phyloP scores from a whole-genome alignment of 495 filamentous ascomycete species.

The Thermothielavioides terrestris region DNA sequence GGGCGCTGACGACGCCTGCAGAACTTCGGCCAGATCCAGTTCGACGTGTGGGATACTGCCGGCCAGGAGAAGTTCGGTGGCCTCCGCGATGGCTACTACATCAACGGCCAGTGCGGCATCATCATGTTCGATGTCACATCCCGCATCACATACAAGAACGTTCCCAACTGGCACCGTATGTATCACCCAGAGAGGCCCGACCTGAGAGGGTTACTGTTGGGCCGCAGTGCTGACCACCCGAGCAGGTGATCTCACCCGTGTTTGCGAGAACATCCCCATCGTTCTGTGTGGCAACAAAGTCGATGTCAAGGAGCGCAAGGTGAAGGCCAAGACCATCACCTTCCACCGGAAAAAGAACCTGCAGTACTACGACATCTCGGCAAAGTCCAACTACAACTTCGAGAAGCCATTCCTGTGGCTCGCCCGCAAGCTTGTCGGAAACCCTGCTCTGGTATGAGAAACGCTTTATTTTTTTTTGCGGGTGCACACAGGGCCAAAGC shows the following conservation, averaged over 20 bases:
- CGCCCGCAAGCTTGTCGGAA: constrained; percentile 95
- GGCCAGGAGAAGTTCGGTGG: constrained; percentile 99
- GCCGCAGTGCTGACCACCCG: constrained; percentile 13
- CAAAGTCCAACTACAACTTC: constrained; percentile 99
- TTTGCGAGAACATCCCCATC: constrained; percentile 99
- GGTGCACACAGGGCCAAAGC: background rate
- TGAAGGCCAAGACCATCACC: constrained; percentile 99
- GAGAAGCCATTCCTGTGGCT: constrained; percentile 99
- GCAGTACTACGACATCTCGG: constrained; percentile 99
- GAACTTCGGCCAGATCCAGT: constrained; percentile 95
- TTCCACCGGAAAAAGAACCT: constrained; percentile 99
- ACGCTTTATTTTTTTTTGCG: background rate
- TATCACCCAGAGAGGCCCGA: constrained; percentile 18
- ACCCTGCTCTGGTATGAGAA: constrained; percentile 63
- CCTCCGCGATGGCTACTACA: constrained; percentile 99
- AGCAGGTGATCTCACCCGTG: constrained; percentile 95
- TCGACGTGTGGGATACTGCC: constrained; percentile 99
- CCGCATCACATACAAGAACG: constrained; percentile 99
- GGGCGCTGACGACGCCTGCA: constrained; percentile 34
- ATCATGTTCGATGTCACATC: constrained; percentile 99
- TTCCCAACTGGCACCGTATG: constrained; percentile 99
- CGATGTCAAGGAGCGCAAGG: constrained; percentile 99
- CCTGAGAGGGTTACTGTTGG: too few species aligned
- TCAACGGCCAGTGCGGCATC: constrained; percentile 99
- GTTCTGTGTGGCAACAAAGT: constrained; percentile 99